phyloP scores from a whole-genome alignment of 2,329 filamentous ascomycete genomes.

The Aspergillus carbonarius region DNA sequence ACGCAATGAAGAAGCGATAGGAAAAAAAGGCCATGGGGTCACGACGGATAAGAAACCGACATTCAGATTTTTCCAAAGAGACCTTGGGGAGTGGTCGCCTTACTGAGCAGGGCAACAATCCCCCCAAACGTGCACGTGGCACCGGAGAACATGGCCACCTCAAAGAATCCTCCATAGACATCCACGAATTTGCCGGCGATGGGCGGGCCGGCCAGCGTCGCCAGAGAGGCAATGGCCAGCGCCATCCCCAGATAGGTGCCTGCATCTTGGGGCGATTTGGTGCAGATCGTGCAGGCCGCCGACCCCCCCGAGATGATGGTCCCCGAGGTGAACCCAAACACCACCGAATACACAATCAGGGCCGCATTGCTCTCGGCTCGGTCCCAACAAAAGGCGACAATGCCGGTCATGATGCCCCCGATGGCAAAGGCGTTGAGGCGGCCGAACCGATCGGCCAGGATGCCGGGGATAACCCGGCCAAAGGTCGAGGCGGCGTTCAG shows the following conservation, averaged over 20 bases:
- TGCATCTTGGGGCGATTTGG: conserved; percentile 47
- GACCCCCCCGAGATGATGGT: conserved; percentile 43
- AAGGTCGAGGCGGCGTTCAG: conserved; percentile 61
- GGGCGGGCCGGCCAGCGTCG: conserved; percentile 52
- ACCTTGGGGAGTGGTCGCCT: neutral
- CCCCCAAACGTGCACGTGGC: neutral
- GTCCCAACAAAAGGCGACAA: conserved; percentile 38
- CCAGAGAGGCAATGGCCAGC: conserved; percentile 47
- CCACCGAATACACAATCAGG: conserved; percentile 32
- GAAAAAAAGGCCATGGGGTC: too few relatives aligned
- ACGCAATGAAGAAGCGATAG: too few relatives aligned
- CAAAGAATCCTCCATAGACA: conserved; percentile 2
- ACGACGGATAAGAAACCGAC: too few relatives aligned
- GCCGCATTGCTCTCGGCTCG: conserved; percentile 29
- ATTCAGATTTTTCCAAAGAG: neutral
- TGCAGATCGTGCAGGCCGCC: conserved; percentile 29
- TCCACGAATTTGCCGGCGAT: conserved; percentile 51
- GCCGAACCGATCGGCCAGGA: conserved; percentile 56
- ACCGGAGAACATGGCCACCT: conserved; percentile 5
- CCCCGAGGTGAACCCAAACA: conserved; percentile 50
- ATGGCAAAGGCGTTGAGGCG: conserved; percentile 51
- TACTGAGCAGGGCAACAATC: neutral
- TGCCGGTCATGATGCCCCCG: conserved; percentile 37
- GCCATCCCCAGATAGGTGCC: conserved; percentile 55
- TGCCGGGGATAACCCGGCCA: conserved; percentile 56